Evolutionary conservation across 352 stramenopile genomes (phyloP).

Genomic region (Salisapilia sapeloensis): DNA sequence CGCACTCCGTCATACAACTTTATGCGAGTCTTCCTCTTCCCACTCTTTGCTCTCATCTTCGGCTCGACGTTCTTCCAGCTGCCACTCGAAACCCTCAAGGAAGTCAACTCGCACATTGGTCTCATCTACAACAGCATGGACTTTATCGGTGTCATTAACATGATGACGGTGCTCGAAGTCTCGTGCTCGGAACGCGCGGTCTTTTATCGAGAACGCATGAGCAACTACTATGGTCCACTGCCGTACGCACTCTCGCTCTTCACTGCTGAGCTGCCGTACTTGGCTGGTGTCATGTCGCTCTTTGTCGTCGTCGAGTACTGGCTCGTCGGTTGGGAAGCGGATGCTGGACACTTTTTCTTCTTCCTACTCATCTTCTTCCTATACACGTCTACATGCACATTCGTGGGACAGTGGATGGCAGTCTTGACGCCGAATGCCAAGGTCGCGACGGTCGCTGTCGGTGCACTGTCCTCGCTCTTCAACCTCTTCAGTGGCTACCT

Average conservation of each 20-base stretch:
- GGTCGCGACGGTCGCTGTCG: constrained; percentile 58
- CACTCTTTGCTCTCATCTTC: constrained; percentile 41
- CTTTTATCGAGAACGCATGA: constrained; percentile 44
- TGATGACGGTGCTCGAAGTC: constrained; percentile 39
- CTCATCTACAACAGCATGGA: constrained; percentile 63
- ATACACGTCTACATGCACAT: constrained; percentile 45
- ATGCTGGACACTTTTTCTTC: constrained; percentile 19
- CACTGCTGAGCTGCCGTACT: constrained; percentile 38
- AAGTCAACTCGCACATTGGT: constrained; percentile 41
- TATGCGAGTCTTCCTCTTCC: constrained; percentile 36
- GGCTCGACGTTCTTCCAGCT: constrained; percentile 48
- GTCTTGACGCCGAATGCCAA: constrained; percentile 53
- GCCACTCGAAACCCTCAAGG: constrained; percentile 7
- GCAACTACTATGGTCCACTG: constrained; percentile 54
- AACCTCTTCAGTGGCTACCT: constrained; percentile 50
- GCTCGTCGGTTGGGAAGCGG: constrained; percentile 21
- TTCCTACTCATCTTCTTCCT: constrained; percentile 35
- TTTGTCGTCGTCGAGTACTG: constrained; percentile 51
- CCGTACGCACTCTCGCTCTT: constrained; percentile 50
- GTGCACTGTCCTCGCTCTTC: constrained; percentile 42
- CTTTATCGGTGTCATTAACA: constrained; percentile 38
- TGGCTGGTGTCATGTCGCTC: constrained; percentile 21
- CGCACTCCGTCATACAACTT: constrained; percentile 48
- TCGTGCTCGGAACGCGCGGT: constrained; percentile 23
- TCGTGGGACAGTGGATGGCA: constrained; percentile 58